Evolutionary conservation across 1,284 basidiomycete species (phyloP).

Genomic region (Malassezia restricta): DNA sequence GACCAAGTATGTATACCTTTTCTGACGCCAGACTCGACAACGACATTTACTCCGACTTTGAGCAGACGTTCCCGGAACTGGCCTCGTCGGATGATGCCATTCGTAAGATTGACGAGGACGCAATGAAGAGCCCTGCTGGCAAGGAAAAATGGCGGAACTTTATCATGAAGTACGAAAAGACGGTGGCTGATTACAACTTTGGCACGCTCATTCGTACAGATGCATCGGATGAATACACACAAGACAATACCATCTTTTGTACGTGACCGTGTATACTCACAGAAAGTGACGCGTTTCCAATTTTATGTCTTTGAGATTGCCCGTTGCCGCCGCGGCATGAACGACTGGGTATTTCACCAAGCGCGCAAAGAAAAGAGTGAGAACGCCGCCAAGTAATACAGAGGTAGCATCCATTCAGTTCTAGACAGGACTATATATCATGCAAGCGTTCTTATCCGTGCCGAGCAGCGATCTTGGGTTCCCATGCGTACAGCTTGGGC

Average conservation of each 20-base stretch:
- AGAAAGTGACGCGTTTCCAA: constrained; percentile 51
- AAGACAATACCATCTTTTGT: constrained; percentile 92
- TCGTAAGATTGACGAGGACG: constrained; percentile 71
- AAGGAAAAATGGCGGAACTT: constrained; percentile 88
- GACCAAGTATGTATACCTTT: constrained; percentile 55
- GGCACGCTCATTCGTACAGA: constrained; percentile 83
- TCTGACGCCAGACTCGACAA: constrained; percentile 14
- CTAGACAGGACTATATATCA: background rate
- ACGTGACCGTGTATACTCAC: constrained; percentile 25
- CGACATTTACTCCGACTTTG: constrained; percentile 62
- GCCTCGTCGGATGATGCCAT: constrained; percentile 46
- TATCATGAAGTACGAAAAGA: constrained; percentile 62
- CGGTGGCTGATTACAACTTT: constrained; percentile 86
- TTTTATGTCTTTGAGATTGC: constrained; percentile 94
- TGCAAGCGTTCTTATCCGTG: background rate
- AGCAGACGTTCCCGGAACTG: constrained; percentile 67
- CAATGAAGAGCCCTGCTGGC: constrained; percentile 79
- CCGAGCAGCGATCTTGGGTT: constrained; percentile 36
- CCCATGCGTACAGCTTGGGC: constrained; percentile 39
- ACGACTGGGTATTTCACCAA: constrained; percentile 58
- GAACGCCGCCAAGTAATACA: too few species aligned
- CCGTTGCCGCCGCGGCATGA: constrained; percentile 79
- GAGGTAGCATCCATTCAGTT: background rate
- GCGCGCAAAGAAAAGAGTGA: constrained; percentile 23
- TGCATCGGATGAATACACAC: constrained; percentile 68